Percentiles rank a stretch among this genome's conserved stretches.
These are phyloP conservation scores for Boechera divaricarpa DNA, from an alignment of 345 rosid genomes.

Conservation along the genomic window DNA sequence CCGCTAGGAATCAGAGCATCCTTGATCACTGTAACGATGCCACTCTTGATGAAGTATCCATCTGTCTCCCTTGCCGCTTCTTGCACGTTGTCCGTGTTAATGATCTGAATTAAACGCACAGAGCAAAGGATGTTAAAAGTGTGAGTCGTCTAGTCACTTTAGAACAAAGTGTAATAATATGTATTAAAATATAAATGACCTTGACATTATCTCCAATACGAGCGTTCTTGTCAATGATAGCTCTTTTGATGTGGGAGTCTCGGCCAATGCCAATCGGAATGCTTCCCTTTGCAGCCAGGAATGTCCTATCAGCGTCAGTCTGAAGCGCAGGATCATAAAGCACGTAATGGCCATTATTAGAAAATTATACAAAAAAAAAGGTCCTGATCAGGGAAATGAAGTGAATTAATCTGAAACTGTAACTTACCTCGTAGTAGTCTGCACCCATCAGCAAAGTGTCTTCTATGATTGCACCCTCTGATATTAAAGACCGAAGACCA, in stretches of 20 bases:
- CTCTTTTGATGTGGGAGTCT: constrained; percentile 86
- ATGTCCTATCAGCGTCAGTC: constrained; percentile 90
- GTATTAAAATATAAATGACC: constrained; percentile 45
- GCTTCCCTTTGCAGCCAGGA: constrained; percentile 88
- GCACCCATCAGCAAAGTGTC: constrained; percentile 96
- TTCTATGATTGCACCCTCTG: constrained; percentile 94
- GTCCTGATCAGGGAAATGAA: neutral
- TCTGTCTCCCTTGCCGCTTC: constrained; percentile 97
- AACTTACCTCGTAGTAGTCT: constrained; percentile 83
- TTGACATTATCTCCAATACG: constrained; percentile 88
- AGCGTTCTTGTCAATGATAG: constrained; percentile 95
- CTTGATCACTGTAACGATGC: constrained; percentile 92
- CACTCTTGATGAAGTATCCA: constrained; percentile 96
- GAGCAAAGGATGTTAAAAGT: neutral
- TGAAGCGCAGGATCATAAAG: constrained; percentile 35
- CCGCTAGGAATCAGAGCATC: constrained; percentile 96
- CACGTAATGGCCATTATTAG: neutral
- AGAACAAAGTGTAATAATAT: neutral
- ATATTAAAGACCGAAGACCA: constrained; percentile 95
- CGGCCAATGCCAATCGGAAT: constrained; percentile 90
- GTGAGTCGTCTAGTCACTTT: constrained; percentile 4
- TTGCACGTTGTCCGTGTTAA: constrained; percentile 84
- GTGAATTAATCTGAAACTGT: constrained; percentile 4
- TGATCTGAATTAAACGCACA: constrained; percentile 56
- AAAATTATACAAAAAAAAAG: neutral